A percentile compares a stretch with the other conserved stretches of the same genome.
Conservation (phyloP, 208 protist genomes). For the Acanthamoeba healyi region DNA sequence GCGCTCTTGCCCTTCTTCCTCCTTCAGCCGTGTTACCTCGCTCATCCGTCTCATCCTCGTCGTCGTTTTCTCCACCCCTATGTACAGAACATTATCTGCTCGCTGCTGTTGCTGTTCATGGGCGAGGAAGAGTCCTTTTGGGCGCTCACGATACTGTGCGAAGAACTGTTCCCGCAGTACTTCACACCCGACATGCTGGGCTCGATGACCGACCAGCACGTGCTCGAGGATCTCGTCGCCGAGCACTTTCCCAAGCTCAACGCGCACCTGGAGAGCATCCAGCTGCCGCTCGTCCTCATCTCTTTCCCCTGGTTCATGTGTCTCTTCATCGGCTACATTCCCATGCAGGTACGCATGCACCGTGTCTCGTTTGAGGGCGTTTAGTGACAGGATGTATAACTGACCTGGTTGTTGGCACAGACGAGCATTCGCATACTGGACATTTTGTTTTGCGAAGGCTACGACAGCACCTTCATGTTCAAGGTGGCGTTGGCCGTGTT, state of each 20-base stretch:
- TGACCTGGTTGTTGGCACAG: too few species aligned
- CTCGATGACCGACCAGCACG: slow-evolving; percentile 61
- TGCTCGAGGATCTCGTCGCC: slow-evolving; percentile 59
- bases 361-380: neutral
- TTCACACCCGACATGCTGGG: slow-evolving; percentile 73
- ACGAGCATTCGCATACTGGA: slow-evolving; percentile 60
- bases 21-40: too few species aligned
- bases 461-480: slow-evolving; percentile 65
- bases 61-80: neutral
- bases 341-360: slow-evolving; percentile 6
- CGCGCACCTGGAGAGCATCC: neutral
- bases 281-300: slow-evolving; percentile 39
- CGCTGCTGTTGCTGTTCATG: slow-evolving; percentile 67
- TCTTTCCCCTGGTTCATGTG: slow-evolving; percentile 74
- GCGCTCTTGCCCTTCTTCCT: neutral
- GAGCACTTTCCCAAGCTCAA: slow-evolving; percentile 62
- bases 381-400: neutral
- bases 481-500: slow-evolving; percentile 63
- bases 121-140: slow-evolving; percentile 65
- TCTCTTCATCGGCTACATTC: slow-evolving; percentile 69
- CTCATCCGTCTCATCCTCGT: neutral
- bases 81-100: slow-evolving; percentile 63
- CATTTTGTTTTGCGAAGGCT: slow-evolving; percentile 61
- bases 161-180: slow-evolving; percentile 69
- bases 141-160: slow-evolving; percentile 36